These are phyloP conservation scores for Udeniomyces megalosporus DNA, from an alignment of 768 basidiomycete genomes.

Conservation along the genomic window DNA sequence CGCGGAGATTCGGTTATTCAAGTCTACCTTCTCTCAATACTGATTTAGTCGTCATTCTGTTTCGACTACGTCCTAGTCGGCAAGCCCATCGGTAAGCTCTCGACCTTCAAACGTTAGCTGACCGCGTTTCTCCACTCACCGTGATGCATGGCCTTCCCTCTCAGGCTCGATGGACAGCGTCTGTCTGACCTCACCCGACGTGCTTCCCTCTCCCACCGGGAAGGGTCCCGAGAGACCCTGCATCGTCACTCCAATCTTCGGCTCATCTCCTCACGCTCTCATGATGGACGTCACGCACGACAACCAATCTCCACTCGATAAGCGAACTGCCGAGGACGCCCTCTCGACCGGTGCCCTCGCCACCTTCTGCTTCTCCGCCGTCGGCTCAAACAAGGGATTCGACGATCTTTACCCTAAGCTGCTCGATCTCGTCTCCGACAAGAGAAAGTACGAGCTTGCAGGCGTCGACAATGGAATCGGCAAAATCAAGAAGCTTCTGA, in stretches of 20 bases:
- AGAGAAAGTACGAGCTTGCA: slow-evolving; percentile 52
- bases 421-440: slow-evolving; percentile 75
- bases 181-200: slow-evolving; percentile 59
- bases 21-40: too few species aligned
- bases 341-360: slow-evolving; percentile 88
- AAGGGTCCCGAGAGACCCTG: slow-evolving; percentile 62
- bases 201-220: slow-evolving; percentile 64
- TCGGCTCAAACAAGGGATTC: slow-evolving; percentile 90
- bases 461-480: slow-evolving; percentile 34
- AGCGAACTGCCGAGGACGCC: slow-evolving; percentile 84
- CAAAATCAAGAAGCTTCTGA: slow-evolving; percentile 49
- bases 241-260: slow-evolving; percentile 60
- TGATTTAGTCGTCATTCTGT: too few species aligned
- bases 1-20: too few species aligned
- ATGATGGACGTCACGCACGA: slow-evolving; percentile 95
- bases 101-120: too few species aligned
- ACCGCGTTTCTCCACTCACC: neutral
- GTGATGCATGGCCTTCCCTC: neutral
- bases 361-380: slow-evolving; percentile 70
- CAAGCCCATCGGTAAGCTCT: slow-evolving; percentile 79
- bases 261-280: slow-evolving; percentile 78
- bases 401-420: slow-evolving; percentile 93
- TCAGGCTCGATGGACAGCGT: slow-evolving; percentile 83
- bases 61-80: slow-evolving; percentile 35
- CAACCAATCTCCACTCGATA: slow-evolving; percentile 80